Base-by-base conservation (phyloP, 2,329 filamentous ascomycete genomes). In the Arthrobotrys iridis region DNA sequence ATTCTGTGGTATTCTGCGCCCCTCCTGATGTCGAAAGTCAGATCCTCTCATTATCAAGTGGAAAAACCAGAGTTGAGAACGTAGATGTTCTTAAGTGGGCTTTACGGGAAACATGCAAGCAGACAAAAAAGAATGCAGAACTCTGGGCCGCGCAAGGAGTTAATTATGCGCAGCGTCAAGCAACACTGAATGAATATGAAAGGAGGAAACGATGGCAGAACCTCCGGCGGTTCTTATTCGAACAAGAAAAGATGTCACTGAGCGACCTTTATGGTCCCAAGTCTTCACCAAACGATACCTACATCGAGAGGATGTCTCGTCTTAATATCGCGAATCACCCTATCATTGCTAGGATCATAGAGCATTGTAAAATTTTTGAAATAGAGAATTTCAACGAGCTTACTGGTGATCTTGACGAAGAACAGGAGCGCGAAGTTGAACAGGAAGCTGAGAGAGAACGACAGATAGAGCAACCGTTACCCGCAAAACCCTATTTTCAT, bases 391-490 rank as follows among this genome's bases (percentile, higher is more conserved):
- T 67, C 8, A 50, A 76, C 4, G 33, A 41, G 4, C 18, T 65
- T 3, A 33, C 40, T 3, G 40, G 24, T 13, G 58, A 70, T 8
- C 30, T 71, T 11, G 72, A 87, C 1, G 88, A 91, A 78, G 90
- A 92, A 68, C 88, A 92, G 77, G 90, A 92, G 79, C 84, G 89
- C 0, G 90, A 92, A 76, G 82, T 92, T 0, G 84, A 87, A 0
- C 88, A 88, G 0, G 89, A 93, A 74, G 84, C 87, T 0, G 87
- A 92, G 77, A 81, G 85, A 24, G 87, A 92, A 78, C 82, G 84
- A 0, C 82, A 90, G 55, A 77, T 87, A 0, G 82, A 90, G 77
- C 82, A 82, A 0, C 86, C 88, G 0, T 78, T 80, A 0, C 67
- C 80, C 0, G 82, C 83, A 0, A 37, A 63, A 18, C 24, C 72